Evolutionary conservation across 2,329 filamentous ascomycete genomes (phyloP), one percentile per base, ranked within the genome.

Genomic region (Diaporthe sp.): DNA sequence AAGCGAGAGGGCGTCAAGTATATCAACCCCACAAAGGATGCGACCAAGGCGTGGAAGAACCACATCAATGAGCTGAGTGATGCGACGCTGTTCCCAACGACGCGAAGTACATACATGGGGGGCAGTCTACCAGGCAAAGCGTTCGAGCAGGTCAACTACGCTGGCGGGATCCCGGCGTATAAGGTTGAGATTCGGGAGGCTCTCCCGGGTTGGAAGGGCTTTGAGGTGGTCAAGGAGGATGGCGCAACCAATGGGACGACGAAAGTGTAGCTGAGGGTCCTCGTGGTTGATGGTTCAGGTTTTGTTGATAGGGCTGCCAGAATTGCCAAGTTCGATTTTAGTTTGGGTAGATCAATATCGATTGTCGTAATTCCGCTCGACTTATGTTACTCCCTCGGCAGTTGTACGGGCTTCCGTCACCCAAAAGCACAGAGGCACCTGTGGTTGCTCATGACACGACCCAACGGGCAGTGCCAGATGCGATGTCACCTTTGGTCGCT

Each of bases 101-200:
- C 86, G 0, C 83, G 81, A 37, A 88, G 85, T 8, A 91, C 88
- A 28, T 77, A 77, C 8, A 77, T 91, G 87, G 90, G 90, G 3
- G 87, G 86, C 0, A 89, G 84, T 55, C 84, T 91, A 2, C 89
- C 90, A 0, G 89, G 86, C 0, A 91, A 91, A 82, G 78, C 84
- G 0, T 84, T 83, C 37, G 89, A 92, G 82, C 87, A 86, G 0
- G 81, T 91, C 12, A 86, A 87, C 65, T 92, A 86, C 74, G 73
- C 85, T 0, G 87, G 83, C 0, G 86, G 86, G 0, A 81, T 88
- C 22, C 82, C 82, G 0, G 55, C 49, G 3, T 88, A 88, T 61
- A 71, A 68, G 8, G 42, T 17, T 0, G 80, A 84, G 67, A 83
- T 85, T 61, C 78, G 83, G 22, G 73, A 76, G 8, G 84, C 82